Evolutionary conservation across 352 stramenopile genomes (phyloP).

Genomic region (Globisporangium splendens): DNA sequence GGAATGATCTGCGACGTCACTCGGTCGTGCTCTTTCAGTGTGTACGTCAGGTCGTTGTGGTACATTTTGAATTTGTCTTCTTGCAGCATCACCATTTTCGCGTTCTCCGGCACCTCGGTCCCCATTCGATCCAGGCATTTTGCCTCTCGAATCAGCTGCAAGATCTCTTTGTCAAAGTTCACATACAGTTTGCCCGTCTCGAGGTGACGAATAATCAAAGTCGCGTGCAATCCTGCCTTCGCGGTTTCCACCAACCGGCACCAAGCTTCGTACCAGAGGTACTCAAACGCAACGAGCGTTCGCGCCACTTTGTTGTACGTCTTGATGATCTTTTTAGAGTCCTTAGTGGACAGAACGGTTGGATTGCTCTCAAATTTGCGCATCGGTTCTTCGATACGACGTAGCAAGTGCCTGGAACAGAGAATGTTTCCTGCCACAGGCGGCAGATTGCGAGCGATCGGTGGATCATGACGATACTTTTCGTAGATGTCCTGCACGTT

Average conservation of each 20-base stretch:
- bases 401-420: conserved; percentile 80
- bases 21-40: conserved; percentile 77
- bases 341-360: conserved; percentile 80
- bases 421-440: conserved; percentile 85
- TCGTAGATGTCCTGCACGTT: conserved; percentile 87
- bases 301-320: conserved; percentile 89
- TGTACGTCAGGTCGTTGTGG: conserved; percentile 80
- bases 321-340: conserved; percentile 90
- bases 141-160: conserved; percentile 84
- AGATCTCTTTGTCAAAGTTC: conserved; percentile 88
- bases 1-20: conserved; percentile 75
- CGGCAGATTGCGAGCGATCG: conserved; percentile 73
- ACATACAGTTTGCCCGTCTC: conserved; percentile 75
- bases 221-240: conserved; percentile 73
- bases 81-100: conserved; percentile 80
- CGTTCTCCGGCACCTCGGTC: conserved; percentile 80
- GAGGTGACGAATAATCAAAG: conserved; percentile 80
- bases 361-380: conserved; percentile 83
- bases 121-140: conserved; percentile 82
- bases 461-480: conserved; percentile 79
- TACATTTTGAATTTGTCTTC: conserved; percentile 88
- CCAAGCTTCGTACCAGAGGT: conserved; percentile 89
- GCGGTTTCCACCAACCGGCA: conserved; percentile 74
- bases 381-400: conserved; percentile 88
- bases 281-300: conserved; percentile 89